These are phyloP conservation scores for Eimeria praecox DNA, from an alignment of 169 alveolate species.

Conservation along the genomic window DNA sequence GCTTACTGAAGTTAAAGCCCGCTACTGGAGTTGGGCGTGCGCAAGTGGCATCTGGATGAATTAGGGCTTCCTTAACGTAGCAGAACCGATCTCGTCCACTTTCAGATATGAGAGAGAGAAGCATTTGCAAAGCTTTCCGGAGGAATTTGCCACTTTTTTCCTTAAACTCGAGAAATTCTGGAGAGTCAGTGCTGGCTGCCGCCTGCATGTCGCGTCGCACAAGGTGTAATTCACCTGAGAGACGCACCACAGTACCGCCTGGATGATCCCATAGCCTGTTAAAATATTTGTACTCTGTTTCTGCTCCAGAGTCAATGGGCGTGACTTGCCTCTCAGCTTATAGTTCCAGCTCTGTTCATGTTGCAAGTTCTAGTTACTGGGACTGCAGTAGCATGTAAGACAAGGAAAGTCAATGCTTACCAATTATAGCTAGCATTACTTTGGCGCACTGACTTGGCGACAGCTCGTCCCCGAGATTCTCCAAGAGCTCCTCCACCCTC, in stretches of 20 bases:
- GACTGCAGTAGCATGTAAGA: not conserved
- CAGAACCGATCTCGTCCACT: slow-evolving; percentile 79
- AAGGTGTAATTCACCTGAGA: slow-evolving; percentile 69
- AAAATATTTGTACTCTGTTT: not conserved
- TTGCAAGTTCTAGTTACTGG: not conserved
- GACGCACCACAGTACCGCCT: not conserved
- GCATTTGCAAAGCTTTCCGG: slow-evolving; percentile 27
- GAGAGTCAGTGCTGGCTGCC: slow-evolving; percentile 40
- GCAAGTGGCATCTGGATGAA: slow-evolving; percentile 78
- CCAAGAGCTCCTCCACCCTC: slow-evolving; percentile 77
- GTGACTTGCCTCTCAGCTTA: not conserved
- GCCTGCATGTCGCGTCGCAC: slow-evolving; percentile 69
- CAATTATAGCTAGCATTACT: slow-evolving; percentile 64
- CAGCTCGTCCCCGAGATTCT: slow-evolving; percentile 55
- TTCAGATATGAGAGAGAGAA: slow-evolving; percentile 71
- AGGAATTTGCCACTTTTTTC: slow-evolving; percentile 59
- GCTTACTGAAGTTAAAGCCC: not conserved
- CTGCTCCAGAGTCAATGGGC: not conserved
- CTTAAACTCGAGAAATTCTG: slow-evolving; percentile 69
- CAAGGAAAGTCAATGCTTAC: not conserved
- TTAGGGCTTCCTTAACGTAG: slow-evolving; percentile 75
- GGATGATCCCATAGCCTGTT: not conserved
- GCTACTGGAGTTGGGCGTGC: slow-evolving; percentile 70
- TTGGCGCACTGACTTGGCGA: slow-evolving; percentile 58
- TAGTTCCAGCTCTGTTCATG: not conserved